These are phyloP conservation scores for Zoysia japonica DNA, from an alignment of 176 grass and related monocot genomes.

Conservation along the genomic window DNA sequence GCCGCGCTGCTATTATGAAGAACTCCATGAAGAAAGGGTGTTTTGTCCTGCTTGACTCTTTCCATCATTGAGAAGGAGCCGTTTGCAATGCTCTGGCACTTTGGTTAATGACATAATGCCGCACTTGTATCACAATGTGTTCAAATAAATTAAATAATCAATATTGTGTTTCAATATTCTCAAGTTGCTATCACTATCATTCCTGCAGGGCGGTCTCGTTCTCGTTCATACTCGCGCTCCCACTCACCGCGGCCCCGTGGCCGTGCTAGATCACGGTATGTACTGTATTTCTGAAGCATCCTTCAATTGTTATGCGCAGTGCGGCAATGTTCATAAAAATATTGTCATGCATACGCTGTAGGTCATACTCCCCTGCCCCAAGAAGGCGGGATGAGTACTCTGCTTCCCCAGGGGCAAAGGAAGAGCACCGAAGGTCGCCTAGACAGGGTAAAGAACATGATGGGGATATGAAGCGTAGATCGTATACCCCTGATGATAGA, in stretches of 20 bases:
- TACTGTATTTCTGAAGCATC: background rate
- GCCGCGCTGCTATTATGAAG: no score
- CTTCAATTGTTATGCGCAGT: background rate
- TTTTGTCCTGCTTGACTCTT: no score
- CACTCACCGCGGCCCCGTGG: constrained; percentile 59
- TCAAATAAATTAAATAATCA: background rate
- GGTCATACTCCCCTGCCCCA: constrained; percentile 76
- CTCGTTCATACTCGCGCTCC: constrained; percentile 59
- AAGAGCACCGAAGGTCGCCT: constrained; percentile 41
- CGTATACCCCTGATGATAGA: constrained; percentile 45
- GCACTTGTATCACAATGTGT: background rate
- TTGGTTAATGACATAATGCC: background rate
- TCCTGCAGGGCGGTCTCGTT: constrained; percentile 55
- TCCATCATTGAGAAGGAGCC: no score
- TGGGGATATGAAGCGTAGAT: constrained; percentile 37
- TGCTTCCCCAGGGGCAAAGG: constrained; percentile 62
- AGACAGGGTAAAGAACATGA: constrained; percentile 42
- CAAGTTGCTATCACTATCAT: constrained; percentile 19
- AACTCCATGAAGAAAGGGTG: no score
- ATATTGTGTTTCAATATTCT: background rate
- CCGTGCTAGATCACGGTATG: constrained; percentile 62
- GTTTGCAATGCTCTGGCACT: no score
- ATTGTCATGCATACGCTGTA: background rate
- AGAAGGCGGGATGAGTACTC: constrained; percentile 56
- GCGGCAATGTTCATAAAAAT: background rate